Percentiles rank a stretch among this genome's conserved stretches.
Conservation (phyloP, 345 rosid genomes). For the Pseudoturritis turrita region DNA sequence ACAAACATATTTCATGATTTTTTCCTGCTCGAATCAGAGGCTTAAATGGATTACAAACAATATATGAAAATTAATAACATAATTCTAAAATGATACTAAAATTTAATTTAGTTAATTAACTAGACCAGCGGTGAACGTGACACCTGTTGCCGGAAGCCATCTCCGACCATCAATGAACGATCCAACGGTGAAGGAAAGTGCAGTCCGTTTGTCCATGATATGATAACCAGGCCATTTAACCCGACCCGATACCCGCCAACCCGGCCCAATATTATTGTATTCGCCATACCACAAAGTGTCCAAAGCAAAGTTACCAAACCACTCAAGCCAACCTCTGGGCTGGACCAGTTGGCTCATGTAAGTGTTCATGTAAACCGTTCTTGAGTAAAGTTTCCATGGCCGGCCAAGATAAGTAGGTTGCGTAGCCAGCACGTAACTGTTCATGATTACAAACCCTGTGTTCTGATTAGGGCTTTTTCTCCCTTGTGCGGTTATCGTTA, state of each 20-base stretch:
- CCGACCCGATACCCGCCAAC: slow-evolving; percentile 44
- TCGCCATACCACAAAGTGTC: slow-evolving; percentile 81
- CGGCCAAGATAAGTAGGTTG: slow-evolving; percentile 77
- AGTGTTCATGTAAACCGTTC: slow-evolving; percentile 80
- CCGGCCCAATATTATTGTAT: slow-evolving; percentile 63
- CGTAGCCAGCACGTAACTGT: slow-evolving; percentile 54
- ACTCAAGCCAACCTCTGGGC: slow-evolving; percentile 86
- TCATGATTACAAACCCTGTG: slow-evolving; percentile 75
- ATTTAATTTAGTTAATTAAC: slow-evolving; percentile 21
- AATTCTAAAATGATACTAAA: background rate
- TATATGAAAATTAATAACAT: background rate
- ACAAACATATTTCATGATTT: background rate
- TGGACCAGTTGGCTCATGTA: slow-evolving; percentile 57
- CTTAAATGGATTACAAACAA: background rate
- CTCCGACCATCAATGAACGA: slow-evolving; percentile 65
- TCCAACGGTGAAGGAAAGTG: slow-evolving; percentile 51
- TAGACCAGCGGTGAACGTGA: slow-evolving; percentile 54
- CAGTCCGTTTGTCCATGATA: slow-evolving; percentile 48
- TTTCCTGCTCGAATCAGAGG: background rate
- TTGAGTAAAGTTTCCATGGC: slow-evolving; percentile 85
- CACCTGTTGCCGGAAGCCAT: slow-evolving; percentile 65
- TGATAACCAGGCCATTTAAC: slow-evolving; percentile 84
- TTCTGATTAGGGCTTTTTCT: slow-evolving; percentile 57
- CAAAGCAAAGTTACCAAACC: slow-evolving; percentile 67
- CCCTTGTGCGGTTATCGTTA: slow-evolving; percentile 81